These are phyloP conservation scores for Desmodesmus armatus DNA, from an alignment of 139 green algal species.

Conservation along the genomic window DNA sequence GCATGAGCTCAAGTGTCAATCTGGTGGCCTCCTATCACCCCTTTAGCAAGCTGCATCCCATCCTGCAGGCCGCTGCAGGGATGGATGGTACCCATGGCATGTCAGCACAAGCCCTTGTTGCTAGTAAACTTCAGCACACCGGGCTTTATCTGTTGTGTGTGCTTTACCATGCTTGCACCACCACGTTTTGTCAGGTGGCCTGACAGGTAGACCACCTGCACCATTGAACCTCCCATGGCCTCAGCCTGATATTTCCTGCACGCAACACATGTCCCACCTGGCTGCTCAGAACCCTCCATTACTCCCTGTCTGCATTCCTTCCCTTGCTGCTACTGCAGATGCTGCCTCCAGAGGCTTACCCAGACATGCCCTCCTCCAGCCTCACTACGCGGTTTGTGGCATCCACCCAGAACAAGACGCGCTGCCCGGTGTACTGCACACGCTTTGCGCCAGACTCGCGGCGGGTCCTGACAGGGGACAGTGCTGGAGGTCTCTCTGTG, in stretches of 20 bases:
- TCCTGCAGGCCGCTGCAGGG: too few relatives aligned
- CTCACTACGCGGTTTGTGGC: constrained; percentile 87
- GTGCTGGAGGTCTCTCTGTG: constrained; percentile 92
- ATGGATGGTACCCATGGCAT: too few relatives aligned
- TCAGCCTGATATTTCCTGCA: background rate
- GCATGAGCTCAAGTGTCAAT: too few relatives aligned
- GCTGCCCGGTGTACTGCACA: constrained; percentile 78
- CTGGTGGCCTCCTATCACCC: too few relatives aligned
- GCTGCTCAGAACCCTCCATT: background rate
- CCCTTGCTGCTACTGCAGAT: constrained; percentile 50
- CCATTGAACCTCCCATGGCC: too few relatives aligned
- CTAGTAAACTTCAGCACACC: too few relatives aligned
- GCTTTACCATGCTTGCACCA: too few relatives aligned
- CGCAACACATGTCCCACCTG: background rate
- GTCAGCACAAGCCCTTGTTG: too few relatives aligned
- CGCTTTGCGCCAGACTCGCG: constrained; percentile 91
- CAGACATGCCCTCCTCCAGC: constrained; percentile 70
- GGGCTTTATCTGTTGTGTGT: too few relatives aligned
- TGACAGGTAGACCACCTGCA: too few relatives aligned
- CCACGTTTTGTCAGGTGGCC: too few relatives aligned
- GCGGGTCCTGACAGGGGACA: constrained; percentile 85
- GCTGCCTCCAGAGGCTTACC: constrained; percentile 80
- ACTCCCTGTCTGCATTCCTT: background rate
- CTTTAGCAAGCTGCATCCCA: too few relatives aligned
- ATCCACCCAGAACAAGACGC: constrained; percentile 84